Evolutionary conservation across 768 basidiomycete species (phyloP).

Genomic region (Porpolomopsis calyptriformis): DNA sequence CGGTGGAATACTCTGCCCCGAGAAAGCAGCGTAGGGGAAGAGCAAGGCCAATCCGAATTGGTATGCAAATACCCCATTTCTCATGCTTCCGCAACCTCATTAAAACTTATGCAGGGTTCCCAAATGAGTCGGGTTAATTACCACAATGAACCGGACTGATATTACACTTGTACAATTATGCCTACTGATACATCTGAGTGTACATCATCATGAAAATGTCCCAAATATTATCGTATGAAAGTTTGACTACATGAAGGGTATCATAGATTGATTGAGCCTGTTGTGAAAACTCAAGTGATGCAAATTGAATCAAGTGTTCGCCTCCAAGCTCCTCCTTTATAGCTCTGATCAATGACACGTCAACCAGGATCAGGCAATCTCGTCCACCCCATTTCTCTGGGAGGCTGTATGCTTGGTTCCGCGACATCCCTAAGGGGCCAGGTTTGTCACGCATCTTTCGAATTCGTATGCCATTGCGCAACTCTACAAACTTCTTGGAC

Average conservation of each 20-base stretch:
- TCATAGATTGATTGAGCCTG: conserved; percentile 12
- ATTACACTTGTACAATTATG: no score
- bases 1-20: no score
- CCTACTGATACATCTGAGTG: background rate
- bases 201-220: conserved; percentile 11
- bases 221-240: conserved; percentile 16
- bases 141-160: no score
- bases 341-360: conserved; percentile 11
- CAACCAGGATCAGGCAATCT: conserved; percentile 15
- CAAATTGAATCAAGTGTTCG: conserved; percentile 14
- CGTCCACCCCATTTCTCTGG: conserved; percentile 12
- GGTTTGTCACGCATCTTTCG: conserved; percentile 13
- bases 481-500: conserved; percentile 12
- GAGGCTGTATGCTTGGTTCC: conserved; percentile 13
- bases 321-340: conserved; percentile 18
- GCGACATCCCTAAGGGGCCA: conserved; percentile 17
- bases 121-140: background rate
- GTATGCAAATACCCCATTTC: background rate
- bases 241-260: conserved; percentile 5
- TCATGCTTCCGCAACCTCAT: background rate
- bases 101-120: background rate
- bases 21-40: background rate
- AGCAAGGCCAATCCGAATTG: background rate
- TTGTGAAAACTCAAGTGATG: conserved; percentile 10
- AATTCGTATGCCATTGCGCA: conserved; percentile 13